Conservation (phyloP, 805 yeast species). For the Ogataea paraovalis region DNA sequence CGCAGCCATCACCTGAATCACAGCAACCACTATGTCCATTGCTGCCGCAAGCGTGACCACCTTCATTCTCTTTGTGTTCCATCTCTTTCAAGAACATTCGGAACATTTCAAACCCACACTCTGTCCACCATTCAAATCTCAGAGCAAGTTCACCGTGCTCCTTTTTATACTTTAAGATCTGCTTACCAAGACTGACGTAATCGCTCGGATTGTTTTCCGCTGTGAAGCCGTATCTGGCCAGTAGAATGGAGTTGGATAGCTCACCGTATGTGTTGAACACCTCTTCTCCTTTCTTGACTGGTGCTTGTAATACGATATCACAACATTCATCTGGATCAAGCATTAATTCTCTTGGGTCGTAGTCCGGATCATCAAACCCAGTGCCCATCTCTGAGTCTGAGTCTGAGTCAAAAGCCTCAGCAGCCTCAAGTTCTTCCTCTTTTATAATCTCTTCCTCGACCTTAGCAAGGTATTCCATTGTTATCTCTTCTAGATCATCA, state of each 20-base stretch:
- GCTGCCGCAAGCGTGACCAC: conserved; percentile 6
- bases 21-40: conserved; percentile 4
- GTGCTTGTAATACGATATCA: conserved; percentile 53
- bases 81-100: conserved; percentile 12
- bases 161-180: conserved; percentile 25
- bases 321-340: conserved; percentile 54
- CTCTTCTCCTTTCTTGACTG: conserved; percentile 50
- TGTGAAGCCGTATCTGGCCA: conserved; percentile 79
- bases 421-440: conserved; percentile 23
- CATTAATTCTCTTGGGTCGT: conserved; percentile 32
- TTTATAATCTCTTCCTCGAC: conserved; percentile 25
- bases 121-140: conserved; percentile 26
- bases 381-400: conserved; percentile 17
- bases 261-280: conserved; percentile 83
- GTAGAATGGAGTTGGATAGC: conserved; percentile 56
- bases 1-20: conserved; percentile 10
- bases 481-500: conserved; percentile 25
- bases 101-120: conserved; percentile 17
- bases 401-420: conserved; percentile 26
- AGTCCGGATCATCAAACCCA: conserved; percentile 16
- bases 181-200: conserved; percentile 52
- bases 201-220: conserved; percentile 52
- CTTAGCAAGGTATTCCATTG: conserved; percentile 29
- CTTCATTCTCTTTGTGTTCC: conserved; percentile 6
- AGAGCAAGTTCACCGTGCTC: conserved; percentile 14